These are phyloP conservation scores for Penicillium psychrosexuale DNA, from an alignment of 2,329 filamentous ascomycete genomes.

Conservation along the genomic window DNA sequence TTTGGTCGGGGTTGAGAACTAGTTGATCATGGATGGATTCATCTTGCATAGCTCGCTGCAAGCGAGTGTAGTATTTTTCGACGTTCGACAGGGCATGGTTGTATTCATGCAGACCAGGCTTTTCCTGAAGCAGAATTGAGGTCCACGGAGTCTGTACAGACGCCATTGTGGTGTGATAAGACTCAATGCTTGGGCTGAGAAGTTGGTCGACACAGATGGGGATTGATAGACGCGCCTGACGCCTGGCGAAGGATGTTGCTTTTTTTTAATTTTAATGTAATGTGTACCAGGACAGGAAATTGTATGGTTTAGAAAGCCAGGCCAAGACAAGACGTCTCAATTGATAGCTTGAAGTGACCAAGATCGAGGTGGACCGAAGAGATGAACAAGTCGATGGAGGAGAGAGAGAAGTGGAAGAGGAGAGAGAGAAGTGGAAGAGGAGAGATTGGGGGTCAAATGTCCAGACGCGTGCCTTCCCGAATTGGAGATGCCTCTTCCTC, in stretches of 20 bases:
- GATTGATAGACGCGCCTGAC: not conserved
- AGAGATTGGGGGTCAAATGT: not conserved
- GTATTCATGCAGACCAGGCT: constrained; percentile 10
- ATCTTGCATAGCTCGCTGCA: constrained; percentile 5
- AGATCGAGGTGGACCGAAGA: not conserved
- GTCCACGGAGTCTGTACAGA: constrained; percentile 2
- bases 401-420: no score
- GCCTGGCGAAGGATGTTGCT: not conserved
- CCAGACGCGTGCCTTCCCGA: not conserved
- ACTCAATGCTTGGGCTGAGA: not conserved
- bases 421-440: not conserved
- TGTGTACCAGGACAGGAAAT: not conserved
- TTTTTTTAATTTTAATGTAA: not conserved
- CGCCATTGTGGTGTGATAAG: not conserved
- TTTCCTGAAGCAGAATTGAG: constrained; percentile 1
- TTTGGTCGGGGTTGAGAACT: constrained; percentile 4
- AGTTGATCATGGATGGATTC: constrained; percentile 5
- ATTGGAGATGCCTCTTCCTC: not conserved
- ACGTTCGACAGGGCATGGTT: constrained; percentile 5
- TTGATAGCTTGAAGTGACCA: not conserved
- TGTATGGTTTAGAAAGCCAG: not conserved
- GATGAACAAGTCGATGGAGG: not conserved
- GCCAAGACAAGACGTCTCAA: not conserved
- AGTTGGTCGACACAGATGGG: not conserved
- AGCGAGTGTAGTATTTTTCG: constrained; percentile 8